Conservation (phyloP, 495 filamentous ascomycete species). For the Neurospora sp. region DNA sequence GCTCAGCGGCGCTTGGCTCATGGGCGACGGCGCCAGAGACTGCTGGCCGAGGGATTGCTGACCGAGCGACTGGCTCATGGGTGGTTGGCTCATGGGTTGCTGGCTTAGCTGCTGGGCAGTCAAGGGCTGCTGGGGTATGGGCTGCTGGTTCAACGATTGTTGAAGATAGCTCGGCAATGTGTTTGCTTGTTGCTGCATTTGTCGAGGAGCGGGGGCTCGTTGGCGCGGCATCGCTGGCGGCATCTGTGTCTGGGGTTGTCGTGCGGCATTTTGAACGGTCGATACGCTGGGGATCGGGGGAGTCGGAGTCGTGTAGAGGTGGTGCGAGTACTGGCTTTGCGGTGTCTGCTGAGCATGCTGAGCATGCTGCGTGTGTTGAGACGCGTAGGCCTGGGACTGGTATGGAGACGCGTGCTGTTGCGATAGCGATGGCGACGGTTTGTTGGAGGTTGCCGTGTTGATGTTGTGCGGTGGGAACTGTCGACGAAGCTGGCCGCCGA, state of each 20-base stretch:
- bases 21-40: neutral
- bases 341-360: constrained; percentile 13
- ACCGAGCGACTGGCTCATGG: constrained; percentile 11
- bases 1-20: constrained; percentile 12
- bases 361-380: constrained; percentile 6
- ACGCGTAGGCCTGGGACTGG: constrained; percentile 3
- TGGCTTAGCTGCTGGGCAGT: constrained; percentile 12
- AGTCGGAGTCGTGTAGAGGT: constrained; percentile 25
- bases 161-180: constrained; percentile 22
- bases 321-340: constrained; percentile 12
- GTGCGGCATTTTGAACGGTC: constrained; percentile 29
- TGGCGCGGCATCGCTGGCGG: constrained; percentile 27
- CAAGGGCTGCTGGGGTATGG: constrained; percentile 13
- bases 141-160: constrained; percentile 24
- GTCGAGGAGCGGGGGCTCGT: constrained; percentile 24
- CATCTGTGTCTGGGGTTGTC: constrained; percentile 24
- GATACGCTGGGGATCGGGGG: constrained; percentile 27
- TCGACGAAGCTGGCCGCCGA: constrained; percentile 12
- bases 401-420: constrained; percentile 26
- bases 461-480: constrained; percentile 28
- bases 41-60: constrained; percentile 12
- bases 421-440: constrained; percentile 26
- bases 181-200: constrained; percentile 20
- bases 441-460: constrained; percentile 25
- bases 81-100: constrained; percentile 12